Conservation (phyloP, 2,329 filamentous ascomycete species). For the Neurospora sp. region DNA sequence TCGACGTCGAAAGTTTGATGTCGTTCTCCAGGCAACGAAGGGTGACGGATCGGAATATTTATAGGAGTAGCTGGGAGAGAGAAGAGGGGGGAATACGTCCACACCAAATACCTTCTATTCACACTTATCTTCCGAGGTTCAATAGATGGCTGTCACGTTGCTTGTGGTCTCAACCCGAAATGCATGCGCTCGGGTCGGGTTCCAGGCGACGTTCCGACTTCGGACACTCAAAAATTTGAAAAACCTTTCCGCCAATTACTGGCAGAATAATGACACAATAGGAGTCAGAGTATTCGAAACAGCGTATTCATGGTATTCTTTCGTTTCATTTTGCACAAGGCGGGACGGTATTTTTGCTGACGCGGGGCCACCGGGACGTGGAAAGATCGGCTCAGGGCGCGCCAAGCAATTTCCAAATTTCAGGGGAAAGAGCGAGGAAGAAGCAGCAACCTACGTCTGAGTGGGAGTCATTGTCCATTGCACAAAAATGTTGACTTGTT, state of each 20-base stretch:
- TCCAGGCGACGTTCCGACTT: not conserved
- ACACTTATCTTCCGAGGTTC: not conserved
- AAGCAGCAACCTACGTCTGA: too few species aligned
- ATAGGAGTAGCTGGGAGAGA: not conserved
- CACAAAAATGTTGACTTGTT: too few species aligned
- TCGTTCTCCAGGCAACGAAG: not conserved
- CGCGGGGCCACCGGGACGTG: not conserved
- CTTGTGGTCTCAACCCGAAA: not conserved
- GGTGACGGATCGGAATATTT: not conserved
- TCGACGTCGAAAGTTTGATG: not conserved
- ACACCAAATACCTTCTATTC: not conserved
- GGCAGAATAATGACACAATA: not conserved
- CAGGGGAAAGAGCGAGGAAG: not conserved
- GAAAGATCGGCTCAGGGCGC: not conserved
- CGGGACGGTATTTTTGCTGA: not conserved
- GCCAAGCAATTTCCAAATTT: not conserved
- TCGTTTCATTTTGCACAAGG: not conserved
- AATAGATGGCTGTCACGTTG: not conserved
- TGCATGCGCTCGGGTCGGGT: not conserved
- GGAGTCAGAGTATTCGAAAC: not conserved
- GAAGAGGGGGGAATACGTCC: not conserved
- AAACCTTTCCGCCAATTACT: not conserved
- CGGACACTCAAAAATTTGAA: not conserved
- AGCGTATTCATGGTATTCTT: not conserved
- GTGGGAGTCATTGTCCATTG: too few species aligned